Conservation (phyloP, 345 rosid species). For the Trapa bicornis region DNA sequence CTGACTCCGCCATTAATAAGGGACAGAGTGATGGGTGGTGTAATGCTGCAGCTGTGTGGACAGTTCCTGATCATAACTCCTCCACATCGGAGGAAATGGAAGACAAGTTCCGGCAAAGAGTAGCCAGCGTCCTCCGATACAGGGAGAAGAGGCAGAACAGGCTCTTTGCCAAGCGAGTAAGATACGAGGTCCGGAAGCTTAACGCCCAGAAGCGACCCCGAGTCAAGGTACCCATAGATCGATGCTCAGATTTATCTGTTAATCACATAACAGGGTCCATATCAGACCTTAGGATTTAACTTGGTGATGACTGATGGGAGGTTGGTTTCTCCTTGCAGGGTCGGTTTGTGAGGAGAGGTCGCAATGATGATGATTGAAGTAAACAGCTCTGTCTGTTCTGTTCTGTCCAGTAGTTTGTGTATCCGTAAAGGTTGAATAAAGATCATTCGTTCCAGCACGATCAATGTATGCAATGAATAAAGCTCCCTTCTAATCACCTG, state of each 20-base stretch:
- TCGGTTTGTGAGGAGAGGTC: conserved; percentile 44
- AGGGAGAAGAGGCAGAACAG: conserved; percentile 81
- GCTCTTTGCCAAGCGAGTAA: conserved; percentile 71
- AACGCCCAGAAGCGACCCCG: conserved; percentile 97
- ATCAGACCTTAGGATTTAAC: not conserved
- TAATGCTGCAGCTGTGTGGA: conserved; percentile 26
- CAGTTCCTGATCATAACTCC: conserved; percentile 43
- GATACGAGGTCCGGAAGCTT: conserved; percentile 85
- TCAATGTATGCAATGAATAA: too few relatives aligned
- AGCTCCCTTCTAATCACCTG: too few relatives aligned
- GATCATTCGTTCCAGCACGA: too few relatives aligned
- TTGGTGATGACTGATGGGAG: not conserved
- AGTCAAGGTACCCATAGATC: conserved; percentile 29
- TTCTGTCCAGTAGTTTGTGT: too few relatives aligned
- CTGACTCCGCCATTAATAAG: conserved; percentile 30
- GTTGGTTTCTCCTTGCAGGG: conserved; percentile 27
- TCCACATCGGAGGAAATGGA: conserved; percentile 8
- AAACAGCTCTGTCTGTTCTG: too few relatives aligned
- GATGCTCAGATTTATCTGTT: too few relatives aligned
- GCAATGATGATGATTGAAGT: conserved; percentile 8
- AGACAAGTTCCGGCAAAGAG: conserved; percentile 49
- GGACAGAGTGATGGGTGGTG: conserved; percentile 17
- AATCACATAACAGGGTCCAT: not conserved
- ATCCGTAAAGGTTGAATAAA: too few relatives aligned
- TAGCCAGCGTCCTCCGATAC: conserved; percentile 82